Conservation (phyloP, 75 land plant species). For the Chamaecyparis obtusa region DNA sequence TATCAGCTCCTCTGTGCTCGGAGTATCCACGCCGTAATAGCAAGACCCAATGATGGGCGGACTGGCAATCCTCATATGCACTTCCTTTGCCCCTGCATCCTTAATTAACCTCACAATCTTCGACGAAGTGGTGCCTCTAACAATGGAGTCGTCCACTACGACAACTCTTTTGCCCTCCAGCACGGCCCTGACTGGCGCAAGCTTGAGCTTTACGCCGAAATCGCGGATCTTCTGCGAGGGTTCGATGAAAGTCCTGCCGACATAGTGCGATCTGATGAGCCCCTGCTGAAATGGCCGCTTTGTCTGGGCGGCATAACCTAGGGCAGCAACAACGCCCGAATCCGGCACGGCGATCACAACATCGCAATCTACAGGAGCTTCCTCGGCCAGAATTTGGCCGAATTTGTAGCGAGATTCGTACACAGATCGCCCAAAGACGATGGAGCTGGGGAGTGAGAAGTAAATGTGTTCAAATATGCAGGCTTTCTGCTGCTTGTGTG, state of each 20-base stretch:
- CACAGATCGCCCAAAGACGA: conserved; percentile 25
- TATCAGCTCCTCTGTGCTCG: conserved; percentile 25
- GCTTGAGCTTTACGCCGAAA: conserved; percentile 35
- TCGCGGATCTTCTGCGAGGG: conserved; percentile 14
- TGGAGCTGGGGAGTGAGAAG: conserved; percentile 25
- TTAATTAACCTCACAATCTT: conserved; percentile 25
- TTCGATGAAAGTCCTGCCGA: conserved; percentile 31
- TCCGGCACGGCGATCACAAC: conserved; percentile 36
- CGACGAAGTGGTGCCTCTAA: conserved; percentile 25
- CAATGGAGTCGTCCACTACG: conserved; percentile 31
- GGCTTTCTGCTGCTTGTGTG: conserved; percentile 54
- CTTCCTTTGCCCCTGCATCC: conserved; percentile 27
- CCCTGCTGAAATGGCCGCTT: conserved; percentile 29
- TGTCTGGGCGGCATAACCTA: conserved; percentile 18
- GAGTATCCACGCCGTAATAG: conserved; percentile 34
- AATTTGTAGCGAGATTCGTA: conserved; percentile 18
- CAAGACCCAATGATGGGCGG: conserved; percentile 31
- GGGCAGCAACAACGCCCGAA: conserved; percentile 29
- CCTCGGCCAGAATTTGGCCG: conserved; percentile 24
- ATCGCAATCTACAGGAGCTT: conserved; percentile 26
- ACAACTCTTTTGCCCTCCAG: conserved; percentile 24
- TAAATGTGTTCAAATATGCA: conserved; percentile 84
- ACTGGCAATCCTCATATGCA: conserved; percentile 26
- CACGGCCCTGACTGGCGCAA: conserved; percentile 23
- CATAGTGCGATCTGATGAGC: conserved; percentile 30